A percentile compares a stretch with the other conserved stretches of the same genome.
Evolutionary conservation across 768 basidiomycete genomes (phyloP).

Genomic region (Tremella mesenterica): DNA sequence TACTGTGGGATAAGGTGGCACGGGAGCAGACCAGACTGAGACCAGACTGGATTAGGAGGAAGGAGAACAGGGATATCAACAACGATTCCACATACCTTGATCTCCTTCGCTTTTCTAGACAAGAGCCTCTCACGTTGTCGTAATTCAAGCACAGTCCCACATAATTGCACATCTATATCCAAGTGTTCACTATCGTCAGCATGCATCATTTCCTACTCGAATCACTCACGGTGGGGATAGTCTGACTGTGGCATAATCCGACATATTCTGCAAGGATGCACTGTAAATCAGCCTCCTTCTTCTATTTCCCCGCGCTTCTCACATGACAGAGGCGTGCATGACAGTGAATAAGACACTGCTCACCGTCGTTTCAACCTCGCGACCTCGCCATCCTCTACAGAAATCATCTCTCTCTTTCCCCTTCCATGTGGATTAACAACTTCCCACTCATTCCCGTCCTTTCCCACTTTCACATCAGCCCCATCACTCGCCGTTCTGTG

Average conservation of each 20-base stretch:
- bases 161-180: constrained; percentile 31
- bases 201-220: neutral
- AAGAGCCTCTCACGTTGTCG: constrained; percentile 21
- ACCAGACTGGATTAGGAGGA: neutral
- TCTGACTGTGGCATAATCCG: constrained; percentile 16
- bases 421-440: constrained; percentile 30
- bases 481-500: constrained; percentile 33
- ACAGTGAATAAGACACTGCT: neutral
- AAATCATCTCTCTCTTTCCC: constrained; percentile 10
- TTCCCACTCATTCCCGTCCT: constrained; percentile 34
- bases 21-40: neutral
- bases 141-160: constrained; percentile 20
- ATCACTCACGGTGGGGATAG: constrained; percentile 20
- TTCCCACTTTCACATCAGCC: constrained; percentile 31
- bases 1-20: too few species aligned
- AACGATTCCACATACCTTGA: constrained; percentile 23
- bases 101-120: constrained; percentile 16
- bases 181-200: constrained; percentile 26
- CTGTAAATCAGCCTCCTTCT: constrained; percentile 3
- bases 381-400: neutral
- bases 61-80: too few species aligned
- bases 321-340: too few species aligned
- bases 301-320: too few species aligned
- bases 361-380: constrained; percentile 11
- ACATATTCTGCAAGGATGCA: constrained; percentile 22